A percentile compares a stretch with the other conserved stretches of the same genome.
Evolutionary conservation across 1,284 basidiomycete species (phyloP).

Genomic region (Sanghuangporus weigelae): DNA sequence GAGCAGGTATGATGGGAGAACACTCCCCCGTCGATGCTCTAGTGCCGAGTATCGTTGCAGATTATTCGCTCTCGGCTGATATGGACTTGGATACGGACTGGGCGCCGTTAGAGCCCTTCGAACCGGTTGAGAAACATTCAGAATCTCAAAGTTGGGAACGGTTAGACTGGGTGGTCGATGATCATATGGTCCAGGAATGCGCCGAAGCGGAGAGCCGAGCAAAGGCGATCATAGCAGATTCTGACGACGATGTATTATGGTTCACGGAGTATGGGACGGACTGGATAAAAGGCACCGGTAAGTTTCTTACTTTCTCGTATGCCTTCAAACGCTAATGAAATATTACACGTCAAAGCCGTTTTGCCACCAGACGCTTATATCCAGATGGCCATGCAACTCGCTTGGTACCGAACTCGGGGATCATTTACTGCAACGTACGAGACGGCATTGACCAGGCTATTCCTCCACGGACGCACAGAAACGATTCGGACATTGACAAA

Average conservation of each 20-base stretch:
- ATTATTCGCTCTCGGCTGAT: constrained; percentile 72
- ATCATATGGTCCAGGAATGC: constrained; percentile 54
- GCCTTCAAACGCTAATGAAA: not conserved
- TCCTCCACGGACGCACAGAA: constrained; percentile 89
- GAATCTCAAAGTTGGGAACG: constrained; percentile 49
- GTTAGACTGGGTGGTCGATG: constrained; percentile 77
- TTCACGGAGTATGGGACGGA: constrained; percentile 84
- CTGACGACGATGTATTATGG: constrained; percentile 82
- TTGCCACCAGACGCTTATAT: constrained; percentile 87
- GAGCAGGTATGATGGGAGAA: constrained; percentile 88
- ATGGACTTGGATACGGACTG: constrained; percentile 43
- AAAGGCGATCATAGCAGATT: constrained; percentile 63
- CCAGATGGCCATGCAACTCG: constrained; percentile 92
- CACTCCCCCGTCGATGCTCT: constrained; percentile 92
- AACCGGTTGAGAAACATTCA: not conserved
- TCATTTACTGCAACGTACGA: constrained; percentile 91
- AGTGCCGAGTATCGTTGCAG: constrained; percentile 86
- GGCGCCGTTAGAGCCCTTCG: constrained; percentile 4
- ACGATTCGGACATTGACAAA: constrained; percentile 79
- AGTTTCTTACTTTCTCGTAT: constrained; percentile 23
- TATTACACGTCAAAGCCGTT: constrained; percentile 42
- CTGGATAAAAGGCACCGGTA: constrained; percentile 84
- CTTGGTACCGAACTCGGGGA: constrained; percentile 80
- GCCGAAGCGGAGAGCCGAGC: constrained; percentile 56
- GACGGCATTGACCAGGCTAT: constrained; percentile 89